Conservation (phyloP, 441 rosid species). For the Populus hybrid region DNA sequence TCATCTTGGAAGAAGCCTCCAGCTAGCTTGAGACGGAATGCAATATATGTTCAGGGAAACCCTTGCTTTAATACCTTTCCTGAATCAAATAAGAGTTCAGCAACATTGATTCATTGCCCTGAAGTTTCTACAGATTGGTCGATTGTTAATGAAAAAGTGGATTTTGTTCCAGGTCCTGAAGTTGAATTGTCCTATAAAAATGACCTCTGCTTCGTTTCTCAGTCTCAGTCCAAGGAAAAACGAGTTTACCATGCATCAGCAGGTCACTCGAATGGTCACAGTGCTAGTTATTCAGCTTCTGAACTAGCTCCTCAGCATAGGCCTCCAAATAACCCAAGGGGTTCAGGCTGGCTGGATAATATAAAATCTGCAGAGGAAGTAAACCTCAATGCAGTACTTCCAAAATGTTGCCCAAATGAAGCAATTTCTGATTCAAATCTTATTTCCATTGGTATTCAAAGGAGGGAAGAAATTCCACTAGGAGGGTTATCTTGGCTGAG, state of each 20-base stretch:
- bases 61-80: constrained; percentile 18
- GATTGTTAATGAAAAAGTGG: constrained; percentile 9
- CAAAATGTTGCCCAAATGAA: constrained; percentile 18
- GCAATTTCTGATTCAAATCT: constrained; percentile 11
- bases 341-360: constrained; percentile 19
- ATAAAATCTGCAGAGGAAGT: constrained; percentile 18
- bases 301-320: constrained; percentile 15
- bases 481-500: constrained; percentile 34
- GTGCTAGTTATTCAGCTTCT: constrained; percentile 23
- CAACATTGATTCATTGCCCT: constrained; percentile 14
- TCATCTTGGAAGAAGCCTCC: constrained; percentile 22
- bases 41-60: constrained; percentile 13
- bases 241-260: constrained; percentile 9
- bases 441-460: constrained; percentile 11
- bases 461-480: constrained; percentile 19
- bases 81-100: constrained; percentile 22
- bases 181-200: constrained; percentile 22
- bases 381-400: constrained; percentile 18
- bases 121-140: constrained; percentile 15
- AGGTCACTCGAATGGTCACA: constrained; percentile 20
- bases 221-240: constrained; percentile 32
- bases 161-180: constrained; percentile 16
- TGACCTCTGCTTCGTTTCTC: constrained; percentile 15
- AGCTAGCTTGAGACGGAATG: constrained; percentile 19
- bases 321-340: constrained; percentile 6